Base-by-base conservation (phyloP, 2,329 filamentous ascomycete genomes). In the Fonsecaea multimorphosa region DNA sequence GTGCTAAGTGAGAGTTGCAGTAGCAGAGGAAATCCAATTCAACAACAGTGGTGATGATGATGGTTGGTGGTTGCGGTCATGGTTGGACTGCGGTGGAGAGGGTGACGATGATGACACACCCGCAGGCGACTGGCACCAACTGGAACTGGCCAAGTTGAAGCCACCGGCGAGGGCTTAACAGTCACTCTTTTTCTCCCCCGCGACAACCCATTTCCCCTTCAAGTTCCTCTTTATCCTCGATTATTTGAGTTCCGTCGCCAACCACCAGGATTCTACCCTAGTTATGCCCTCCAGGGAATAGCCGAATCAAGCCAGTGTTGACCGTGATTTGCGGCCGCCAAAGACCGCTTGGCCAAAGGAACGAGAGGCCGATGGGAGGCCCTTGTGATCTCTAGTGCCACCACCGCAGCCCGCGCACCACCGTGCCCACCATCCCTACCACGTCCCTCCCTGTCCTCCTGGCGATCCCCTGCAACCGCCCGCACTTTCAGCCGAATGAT, bases 41-140 rank as follows among this genome's bases (percentile, higher is more conserved):
- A 24, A 49, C 19, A 49, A 49, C 24, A 16, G 19, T 19, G n/a
- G n/a, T 24, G 44, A 24, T 49, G 19, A 12, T 49, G 44, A 14
- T 24, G 40, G 44, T 49, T 22, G 40, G 40, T 46, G n/a, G 9
- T 46, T 2, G 19, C n/a, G 9, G 38, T 40, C 5, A 19, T 11
- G 5, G 34, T 38, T 19, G 38, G 38, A 4, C 5, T 4, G 2
- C 16, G 11, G 36, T 40, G 36, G 44, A 24, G 19, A 49, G 44
- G 8, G 38, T 40, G 11, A 49, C 24, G 44, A 49, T 49, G 44
- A 49, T 49, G 44, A 49, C 44, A 24, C 44, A 49, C 9, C 44
- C n/a, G 44, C 44, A 24, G 44, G 44, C 44, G 1, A 24, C 7
- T 24, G 9, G 14, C 44, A 12, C 44, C 22, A 24, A 24, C 7